phyloP scores from a whole-genome alignment of 2,329 filamentous ascomycete genomes.

The Cladophialophora psammophila region DNA sequence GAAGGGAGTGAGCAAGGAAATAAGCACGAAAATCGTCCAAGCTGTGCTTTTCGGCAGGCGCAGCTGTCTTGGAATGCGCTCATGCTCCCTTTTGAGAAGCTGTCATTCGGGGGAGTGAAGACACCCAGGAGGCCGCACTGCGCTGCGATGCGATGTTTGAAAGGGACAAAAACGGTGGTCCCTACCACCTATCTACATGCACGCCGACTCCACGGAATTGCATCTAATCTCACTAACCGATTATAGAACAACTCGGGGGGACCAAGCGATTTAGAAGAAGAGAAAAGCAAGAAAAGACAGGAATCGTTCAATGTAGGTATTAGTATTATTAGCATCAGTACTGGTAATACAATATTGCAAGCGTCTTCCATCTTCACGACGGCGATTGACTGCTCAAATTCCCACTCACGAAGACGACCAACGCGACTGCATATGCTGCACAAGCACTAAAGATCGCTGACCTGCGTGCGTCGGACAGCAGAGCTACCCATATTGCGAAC shows the following conservation, averaged over 20 bases:
- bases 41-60: not conserved
- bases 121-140: not conserved
- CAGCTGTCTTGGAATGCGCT: not conserved
- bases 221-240: not conserved
- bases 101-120: not conserved
- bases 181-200: not conserved
- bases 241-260: not conserved
- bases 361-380: too few relatives aligned
- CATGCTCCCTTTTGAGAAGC: not conserved
- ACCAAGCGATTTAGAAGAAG: not conserved
- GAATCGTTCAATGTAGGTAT: too few relatives aligned
- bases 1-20: conserved; percentile 62
- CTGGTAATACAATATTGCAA: too few relatives aligned
- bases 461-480: too few relatives aligned
- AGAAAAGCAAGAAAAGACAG: not conserved
- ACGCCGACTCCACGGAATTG: not conserved
- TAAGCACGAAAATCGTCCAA: not conserved
- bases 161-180: not conserved
- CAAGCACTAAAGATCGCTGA: too few relatives aligned
- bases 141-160: not conserved
- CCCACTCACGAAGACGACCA: too few relatives aligned
- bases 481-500: too few relatives aligned
- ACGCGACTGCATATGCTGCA: too few relatives aligned
- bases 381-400: too few relatives aligned
- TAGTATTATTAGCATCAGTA: too few relatives aligned